These are phyloP conservation scores for Pichia cephalocereana DNA, from an alignment of 805 yeast species.

Conservation along the genomic window DNA sequence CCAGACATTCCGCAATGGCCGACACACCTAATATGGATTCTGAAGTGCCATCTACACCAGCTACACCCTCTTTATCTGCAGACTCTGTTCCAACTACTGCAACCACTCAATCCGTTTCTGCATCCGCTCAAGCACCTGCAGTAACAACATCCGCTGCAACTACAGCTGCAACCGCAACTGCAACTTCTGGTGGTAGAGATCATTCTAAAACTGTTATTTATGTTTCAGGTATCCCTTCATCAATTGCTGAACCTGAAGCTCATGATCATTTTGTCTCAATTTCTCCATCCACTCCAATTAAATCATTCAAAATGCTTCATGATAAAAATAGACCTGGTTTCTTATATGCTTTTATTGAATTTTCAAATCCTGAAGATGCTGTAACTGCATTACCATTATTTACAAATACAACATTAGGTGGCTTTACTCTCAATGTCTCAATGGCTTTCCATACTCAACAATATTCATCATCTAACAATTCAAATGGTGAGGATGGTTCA, in stretches of 20 bases:
- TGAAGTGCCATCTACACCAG: too few species aligned
- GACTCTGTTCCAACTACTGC: not conserved
- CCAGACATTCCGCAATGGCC: too few species aligned
- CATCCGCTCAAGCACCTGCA: not conserved
- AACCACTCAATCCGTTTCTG: constrained; percentile 36
- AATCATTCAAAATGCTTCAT: constrained; percentile 57
- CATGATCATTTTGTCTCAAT: constrained; percentile 41
- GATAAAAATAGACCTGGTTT: constrained; percentile 69
- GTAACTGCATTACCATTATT: constrained; percentile 50
- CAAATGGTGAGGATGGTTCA: not conserved
- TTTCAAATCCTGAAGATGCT: constrained; percentile 48
- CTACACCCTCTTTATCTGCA: not conserved
- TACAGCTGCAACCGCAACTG: constrained; percentile 37
- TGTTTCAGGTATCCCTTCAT: constrained; percentile 64
- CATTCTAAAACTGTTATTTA: constrained; percentile 63
- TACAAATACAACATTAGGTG: constrained; percentile 46
- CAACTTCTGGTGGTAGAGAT: constrained; percentile 62
- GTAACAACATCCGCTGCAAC: not conserved
- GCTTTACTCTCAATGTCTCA: constrained; percentile 52
- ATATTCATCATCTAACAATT: constrained; percentile 40
- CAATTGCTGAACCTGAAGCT: constrained; percentile 54
- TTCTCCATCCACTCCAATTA: constrained; percentile 46
- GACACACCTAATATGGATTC: too few species aligned
- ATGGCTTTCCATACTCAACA: constrained; percentile 84
- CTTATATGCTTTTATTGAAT: constrained; percentile 82